These are phyloP conservation scores for Hamiltosporidium tvaerminnensis DNA, from an alignment of 371 early-diverging fungal genomes.

Conservation along the genomic window DNA sequence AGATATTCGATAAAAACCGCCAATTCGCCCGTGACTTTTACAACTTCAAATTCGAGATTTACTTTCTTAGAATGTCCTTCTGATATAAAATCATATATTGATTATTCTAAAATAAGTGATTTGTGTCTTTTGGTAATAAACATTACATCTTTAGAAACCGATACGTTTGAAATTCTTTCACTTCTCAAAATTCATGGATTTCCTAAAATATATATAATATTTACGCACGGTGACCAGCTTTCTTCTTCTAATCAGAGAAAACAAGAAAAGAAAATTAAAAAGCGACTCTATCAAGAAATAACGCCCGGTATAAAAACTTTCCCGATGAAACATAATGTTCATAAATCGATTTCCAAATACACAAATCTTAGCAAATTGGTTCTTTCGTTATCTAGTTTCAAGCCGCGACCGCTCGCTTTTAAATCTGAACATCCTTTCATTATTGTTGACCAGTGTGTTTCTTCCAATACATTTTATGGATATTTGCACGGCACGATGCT, in stretches of 20 bases:
- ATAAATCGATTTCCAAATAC: too few species aligned
- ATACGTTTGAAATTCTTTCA: constrained; percentile 93
- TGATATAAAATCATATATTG: constrained; percentile 86
- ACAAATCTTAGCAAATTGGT: constrained; percentile 4
- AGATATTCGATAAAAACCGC: constrained; percentile 73
- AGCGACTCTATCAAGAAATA: constrained; percentile 37
- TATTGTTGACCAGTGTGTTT: not conserved
- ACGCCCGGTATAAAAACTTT: constrained; percentile 38
- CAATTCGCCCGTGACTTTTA: constrained; percentile 76
- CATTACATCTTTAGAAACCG: constrained; percentile 90
- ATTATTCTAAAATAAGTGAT: constrained; percentile 87
- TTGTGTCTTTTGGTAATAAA: constrained; percentile 80
- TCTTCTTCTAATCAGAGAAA: not conserved
- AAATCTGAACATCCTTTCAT: constrained; percentile 8
- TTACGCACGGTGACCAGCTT: not conserved
- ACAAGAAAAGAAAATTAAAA: constrained; percentile 11
- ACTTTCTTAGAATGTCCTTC: constrained; percentile 84
- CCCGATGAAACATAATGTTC: too few species aligned
- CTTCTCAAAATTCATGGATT: constrained; percentile 87
- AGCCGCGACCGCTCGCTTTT: constrained; percentile 6
- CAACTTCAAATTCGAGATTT: constrained; percentile 74
- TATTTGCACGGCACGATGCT: not conserved
- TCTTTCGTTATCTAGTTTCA: not conserved
- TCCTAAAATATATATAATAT: constrained; percentile 60
- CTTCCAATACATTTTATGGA: not conserved